Base-by-base conservation (phyloP, 2,329 filamentous ascomycete species). In the Curvularia hawaiiensis region DNA sequence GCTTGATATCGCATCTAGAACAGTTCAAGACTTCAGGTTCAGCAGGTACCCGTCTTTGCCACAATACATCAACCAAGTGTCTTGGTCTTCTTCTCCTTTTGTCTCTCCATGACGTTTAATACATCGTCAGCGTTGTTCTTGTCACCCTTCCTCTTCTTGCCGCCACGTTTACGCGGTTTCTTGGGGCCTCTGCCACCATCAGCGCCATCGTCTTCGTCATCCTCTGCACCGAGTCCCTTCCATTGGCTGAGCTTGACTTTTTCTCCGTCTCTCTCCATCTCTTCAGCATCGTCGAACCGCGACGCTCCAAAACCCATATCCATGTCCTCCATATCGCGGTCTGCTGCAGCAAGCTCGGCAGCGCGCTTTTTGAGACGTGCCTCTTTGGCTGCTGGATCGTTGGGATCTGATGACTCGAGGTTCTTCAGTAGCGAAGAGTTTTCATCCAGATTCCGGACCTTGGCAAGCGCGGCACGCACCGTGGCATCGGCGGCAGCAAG, bases 221-320 rank as follows among this genome's bases (percentile, higher is more conserved):
- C 84, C 4, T 80, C 83, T 12, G 80, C 83, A 22, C 81, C 84
- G 82, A 70, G 55, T 3, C 77, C 79, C 52, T 79, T 81, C 80
- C 90, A 91, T 68, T 86, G 79, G 39, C 85, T 87, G 53, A 93
- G 76, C 78, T 90, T 91, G 61, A 91, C 79, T 64, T 84, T 87
- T 43, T 80, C 72, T 0, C 75, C 77, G 11, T 82, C 72, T 78
- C 79, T 73, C 40, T 92, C 90, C 62, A 89, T 85, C 62, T 96
- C 93, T 58, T 93, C 93, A 49, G 93, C 92, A 69, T 97, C 95
- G 52, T 91, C 92, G 69, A 91, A 89, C 28, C 94, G 85, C 70
- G 90, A 95, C 20, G 88, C 91, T 33, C 95, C 95, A 71, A 99
- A 98, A 59, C 93, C 94, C 82, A 98, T 86, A 71, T 99, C 95